Evolutionary conservation across 306 rosid species (phyloP).

Genomic region (Chamaecrista fasciculata): DNA sequence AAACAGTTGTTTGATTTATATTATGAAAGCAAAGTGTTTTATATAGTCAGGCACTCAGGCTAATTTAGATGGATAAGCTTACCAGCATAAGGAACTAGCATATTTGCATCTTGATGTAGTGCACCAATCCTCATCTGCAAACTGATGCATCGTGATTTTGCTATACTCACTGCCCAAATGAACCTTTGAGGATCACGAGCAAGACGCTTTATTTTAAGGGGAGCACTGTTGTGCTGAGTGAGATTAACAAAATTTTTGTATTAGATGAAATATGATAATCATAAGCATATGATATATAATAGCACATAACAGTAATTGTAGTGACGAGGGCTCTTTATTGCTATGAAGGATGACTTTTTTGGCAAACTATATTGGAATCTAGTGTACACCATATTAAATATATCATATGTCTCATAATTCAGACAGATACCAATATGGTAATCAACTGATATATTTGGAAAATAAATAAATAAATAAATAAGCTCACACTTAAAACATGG

Average conservation of each 20-base stretch:
- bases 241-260: slow-evolving; percentile 17
- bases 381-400: not conserved
- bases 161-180: slow-evolving; percentile 87
- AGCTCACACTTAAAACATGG: not conserved
- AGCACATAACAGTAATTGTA: not conserved
- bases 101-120: slow-evolving; percentile 71
- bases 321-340: not conserved
- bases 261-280: slow-evolving; percentile 13
- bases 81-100: slow-evolving; percentile 95
- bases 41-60: slow-evolving; percentile 20
- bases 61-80: slow-evolving; percentile 26
- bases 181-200: slow-evolving; percentile 78
- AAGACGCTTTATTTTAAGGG: slow-evolving; percentile 87
- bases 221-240: slow-evolving; percentile 71
- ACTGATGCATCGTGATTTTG: slow-evolving; percentile 85
- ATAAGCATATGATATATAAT: slow-evolving; percentile 1
- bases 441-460: not conserved
- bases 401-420: not conserved
- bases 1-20: not conserved
- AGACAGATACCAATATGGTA: not conserved
- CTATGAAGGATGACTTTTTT: not conserved
- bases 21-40: not conserved
- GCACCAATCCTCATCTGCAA: slow-evolving; percentile 80
- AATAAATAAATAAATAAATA: no score
- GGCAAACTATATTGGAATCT: not conserved